These are phyloP conservation scores for Leptoxyphium fumago DNA, from an alignment of 2,329 filamentous ascomycete genomes.

Conservation along the genomic window DNA sequence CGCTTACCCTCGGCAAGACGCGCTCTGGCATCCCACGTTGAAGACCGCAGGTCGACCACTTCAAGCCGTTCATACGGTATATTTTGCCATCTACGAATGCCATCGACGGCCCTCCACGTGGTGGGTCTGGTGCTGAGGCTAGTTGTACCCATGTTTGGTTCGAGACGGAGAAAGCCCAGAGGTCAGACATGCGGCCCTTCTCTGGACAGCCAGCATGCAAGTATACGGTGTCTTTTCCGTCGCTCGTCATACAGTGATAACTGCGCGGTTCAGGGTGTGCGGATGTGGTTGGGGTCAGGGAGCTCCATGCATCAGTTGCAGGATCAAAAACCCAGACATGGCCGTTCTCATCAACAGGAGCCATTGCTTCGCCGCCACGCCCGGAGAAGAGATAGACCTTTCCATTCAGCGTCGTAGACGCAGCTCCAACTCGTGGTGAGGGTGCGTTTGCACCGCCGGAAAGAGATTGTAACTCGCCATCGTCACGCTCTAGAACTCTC, in stretches of 20 bases:
- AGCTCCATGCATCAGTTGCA: constrained; percentile 46
- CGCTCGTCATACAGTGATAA: constrained; percentile 53
- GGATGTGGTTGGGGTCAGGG: constrained; percentile 40
- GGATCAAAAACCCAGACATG: constrained; percentile 65
- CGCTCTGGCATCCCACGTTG: constrained; percentile 34
- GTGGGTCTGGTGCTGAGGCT: constrained; percentile 49
- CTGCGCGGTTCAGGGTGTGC: constrained; percentile 48
- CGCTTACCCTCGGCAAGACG: constrained; percentile 65
- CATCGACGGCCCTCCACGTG: constrained; percentile 53
- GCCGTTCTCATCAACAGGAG: constrained; percentile 58
- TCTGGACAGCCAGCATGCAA: constrained; percentile 63
- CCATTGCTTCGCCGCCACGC: constrained; percentile 52
- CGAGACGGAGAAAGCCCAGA: constrained; percentile 64
- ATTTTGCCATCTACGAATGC: constrained; percentile 48
- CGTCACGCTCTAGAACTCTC: too few species aligned
- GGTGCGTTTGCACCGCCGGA: constrained; percentile 32
- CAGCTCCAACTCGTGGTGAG: constrained; percentile 55
- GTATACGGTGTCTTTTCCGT: constrained; percentile 55
- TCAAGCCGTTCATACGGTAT: constrained; percentile 68
- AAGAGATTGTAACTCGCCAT: too few species aligned
- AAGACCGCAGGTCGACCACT: constrained; percentile 17
- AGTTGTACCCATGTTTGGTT: constrained; percentile 52
- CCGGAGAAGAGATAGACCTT: constrained; percentile 74
- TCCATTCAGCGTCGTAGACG: constrained; percentile 50
- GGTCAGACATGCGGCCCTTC: constrained; percentile 48